Evolutionary conservation across 2,329 filamentous ascomycete species (phyloP), one percentile per base, ranked within the genome.

Genomic region (Cercospora sp.): DNA sequence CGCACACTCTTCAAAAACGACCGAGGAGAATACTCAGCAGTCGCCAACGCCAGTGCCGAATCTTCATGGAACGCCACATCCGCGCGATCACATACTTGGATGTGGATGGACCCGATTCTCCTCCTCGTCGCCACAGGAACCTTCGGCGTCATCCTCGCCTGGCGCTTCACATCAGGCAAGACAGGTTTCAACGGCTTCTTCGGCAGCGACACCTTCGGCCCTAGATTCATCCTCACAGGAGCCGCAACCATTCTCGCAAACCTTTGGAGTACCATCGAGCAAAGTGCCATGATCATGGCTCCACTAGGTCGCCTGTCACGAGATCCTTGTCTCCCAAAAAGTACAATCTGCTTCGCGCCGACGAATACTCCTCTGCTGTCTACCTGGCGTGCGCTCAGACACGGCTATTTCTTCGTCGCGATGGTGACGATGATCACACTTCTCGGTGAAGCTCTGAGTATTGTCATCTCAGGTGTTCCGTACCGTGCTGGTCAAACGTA

Each of bases 111-210:
- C 48, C 51, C 65, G 36, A 59, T 68, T 12, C 66, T 73, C 16
- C 18, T 66, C 12, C 12, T 71, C 20, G 45, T 65, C 12, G 64
- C 67, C 16, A 20, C 65, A 8, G 69, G 69, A 5, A 65, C 65
- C 2, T 69, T 73, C 63, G 66, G 63, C 36, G 68, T 73, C 3
- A 64, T 73, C 9, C 45, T 73, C 1, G 71, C 65, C 6, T 73
- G 69, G 64, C 69, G 69, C 60, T 51, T 73, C 30, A 68, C 69
- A 16, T 61, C 59, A 30, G 67, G 64, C 9, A 31, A 55, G 6
- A 68, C 71, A 36, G 64, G 66, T 45, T 73, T 73, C 69, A 73
- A 71, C 66, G 48, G 57, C n/a, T 73, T 67, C 67, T 73, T 71
- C 68, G 64, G 55, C 60, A 71, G 69, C 66, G 68, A 71, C 36